phyloP scores from a whole-genome alignment of 257 asterid genomes.

The Capsicum chinense region DNA sequence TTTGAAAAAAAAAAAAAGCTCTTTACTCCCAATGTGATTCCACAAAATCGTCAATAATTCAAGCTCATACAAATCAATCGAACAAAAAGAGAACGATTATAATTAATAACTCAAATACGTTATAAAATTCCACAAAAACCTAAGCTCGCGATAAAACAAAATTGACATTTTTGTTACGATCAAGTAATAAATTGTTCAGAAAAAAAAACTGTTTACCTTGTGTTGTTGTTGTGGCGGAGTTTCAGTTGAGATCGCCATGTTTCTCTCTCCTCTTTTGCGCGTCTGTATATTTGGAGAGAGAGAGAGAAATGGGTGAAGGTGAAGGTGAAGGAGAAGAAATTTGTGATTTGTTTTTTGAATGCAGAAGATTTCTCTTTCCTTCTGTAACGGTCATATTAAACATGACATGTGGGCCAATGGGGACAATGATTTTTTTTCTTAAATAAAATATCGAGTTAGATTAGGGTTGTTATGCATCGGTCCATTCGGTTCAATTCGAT shows the following conservation, averaged over 20 bases:
- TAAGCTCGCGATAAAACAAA: background rate
- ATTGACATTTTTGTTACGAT: background rate
- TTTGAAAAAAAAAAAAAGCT: background rate
- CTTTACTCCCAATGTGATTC: too few species aligned
- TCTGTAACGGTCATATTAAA: conserved; percentile 18
- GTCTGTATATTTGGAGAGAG: background rate
- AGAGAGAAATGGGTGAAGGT: background rate
- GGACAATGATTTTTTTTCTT: background rate
- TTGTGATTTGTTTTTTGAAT: conserved; percentile 11
- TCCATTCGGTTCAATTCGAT: too few species aligned
- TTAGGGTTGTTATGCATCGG: too few species aligned
- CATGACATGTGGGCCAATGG: background rate
- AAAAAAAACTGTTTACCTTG: conserved; percentile 46
- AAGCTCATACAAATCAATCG: background rate
- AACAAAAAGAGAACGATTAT: background rate
- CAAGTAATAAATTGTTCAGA: background rate
- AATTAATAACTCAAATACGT: background rate
- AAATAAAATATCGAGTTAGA: too few species aligned
- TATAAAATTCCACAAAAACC: background rate
- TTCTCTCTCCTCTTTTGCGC: too few species aligned
- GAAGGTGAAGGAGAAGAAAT: background rate
- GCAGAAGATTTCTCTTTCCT: background rate
- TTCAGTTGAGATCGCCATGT: conserved; percentile 64
- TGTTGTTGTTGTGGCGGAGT: conserved; percentile 51
- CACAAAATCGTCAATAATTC: background rate